Evolutionary conservation across 2,329 filamentous ascomycete species (phyloP).

Genomic region (Phialophora chinensis): DNA sequence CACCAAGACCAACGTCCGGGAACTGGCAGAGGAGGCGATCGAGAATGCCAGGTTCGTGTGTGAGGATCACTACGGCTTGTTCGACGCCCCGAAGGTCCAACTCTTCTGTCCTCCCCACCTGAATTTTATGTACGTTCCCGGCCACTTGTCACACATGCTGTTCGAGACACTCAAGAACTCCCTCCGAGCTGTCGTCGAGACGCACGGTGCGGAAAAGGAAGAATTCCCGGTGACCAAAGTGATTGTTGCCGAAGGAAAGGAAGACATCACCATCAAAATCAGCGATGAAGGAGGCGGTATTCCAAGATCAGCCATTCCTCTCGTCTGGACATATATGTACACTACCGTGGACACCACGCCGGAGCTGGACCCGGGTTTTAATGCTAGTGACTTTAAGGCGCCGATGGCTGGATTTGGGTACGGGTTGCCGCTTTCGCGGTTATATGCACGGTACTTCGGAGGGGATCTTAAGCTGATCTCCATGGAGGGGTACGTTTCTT

Average conservation of each 20-base stretch:
- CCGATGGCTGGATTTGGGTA: slow-evolving; percentile 99
- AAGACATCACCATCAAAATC: slow-evolving; percentile 99
- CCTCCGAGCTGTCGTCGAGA: slow-evolving; percentile 92
- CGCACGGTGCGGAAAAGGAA: slow-evolving; percentile 91
- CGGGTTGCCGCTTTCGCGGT: slow-evolving; percentile 86
- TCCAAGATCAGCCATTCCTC: slow-evolving; percentile 85
- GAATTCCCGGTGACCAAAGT: slow-evolving; percentile 97
- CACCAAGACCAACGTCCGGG: slow-evolving; percentile 95
- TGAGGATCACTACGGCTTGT: slow-evolving; percentile 96
- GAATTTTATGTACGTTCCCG: slow-evolving; percentile 99
- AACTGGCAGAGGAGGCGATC: slow-evolving; percentile 94
- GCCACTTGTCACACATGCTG: slow-evolving; percentile 98
- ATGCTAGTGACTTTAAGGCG: slow-evolving; percentile 98
- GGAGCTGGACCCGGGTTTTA: slow-evolving; percentile 93
- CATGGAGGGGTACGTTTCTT: slow-evolving; percentile 86
- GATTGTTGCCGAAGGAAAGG: slow-evolving; percentile 94
- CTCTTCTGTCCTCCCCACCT: slow-evolving; percentile 93
- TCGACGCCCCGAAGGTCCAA: slow-evolving; percentile 95
- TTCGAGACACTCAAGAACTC: slow-evolving; percentile 99
- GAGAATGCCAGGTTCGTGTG: slow-evolving; percentile 99
- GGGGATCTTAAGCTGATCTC: slow-evolving; percentile 97
- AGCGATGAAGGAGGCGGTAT: slow-evolving; percentile 97
- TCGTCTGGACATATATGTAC: slow-evolving; percentile 99
- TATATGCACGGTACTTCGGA: slow-evolving; percentile 97
- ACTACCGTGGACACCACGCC: slow-evolving; percentile 97